Evolutionary conservation across 805 yeast genomes (phyloP).

Genomic region (Starmerella stigmatis): DNA sequence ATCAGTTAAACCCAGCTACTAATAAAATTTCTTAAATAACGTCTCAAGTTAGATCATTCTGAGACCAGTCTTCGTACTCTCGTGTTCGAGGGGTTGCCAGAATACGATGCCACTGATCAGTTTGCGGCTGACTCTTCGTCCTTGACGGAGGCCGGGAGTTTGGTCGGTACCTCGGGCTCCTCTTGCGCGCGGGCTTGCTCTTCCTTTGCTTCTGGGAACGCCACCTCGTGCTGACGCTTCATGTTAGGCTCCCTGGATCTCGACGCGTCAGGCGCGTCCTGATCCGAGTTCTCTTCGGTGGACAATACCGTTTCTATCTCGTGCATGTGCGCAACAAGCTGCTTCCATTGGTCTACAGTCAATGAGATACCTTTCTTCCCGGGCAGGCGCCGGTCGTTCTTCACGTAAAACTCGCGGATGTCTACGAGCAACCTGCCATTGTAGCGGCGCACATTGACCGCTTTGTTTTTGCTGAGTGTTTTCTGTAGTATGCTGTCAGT

Average conservation of each 20-base stretch:
- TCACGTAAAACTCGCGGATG: constrained; percentile 66
- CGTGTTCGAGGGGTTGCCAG: no score
- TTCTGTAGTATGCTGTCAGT: not conserved
- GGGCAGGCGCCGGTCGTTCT: constrained; percentile 58
- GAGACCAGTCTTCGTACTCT: no score
- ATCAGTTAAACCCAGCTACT: no score
- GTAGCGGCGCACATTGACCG: constrained; percentile 63
- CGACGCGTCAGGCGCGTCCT: constrained; percentile 3
- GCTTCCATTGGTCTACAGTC: constrained; percentile 19
- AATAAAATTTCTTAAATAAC: no score
- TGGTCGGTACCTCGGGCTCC: no score
- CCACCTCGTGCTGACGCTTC: not conserved
- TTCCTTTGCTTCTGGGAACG: not conserved
- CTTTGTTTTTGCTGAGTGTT: constrained; percentile 50
- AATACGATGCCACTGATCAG: no score
- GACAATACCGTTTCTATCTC: constrained; percentile 14
- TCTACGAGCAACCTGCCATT: constrained; percentile 61
- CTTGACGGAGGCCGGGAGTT: no score
- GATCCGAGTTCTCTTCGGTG: constrained; percentile 1
- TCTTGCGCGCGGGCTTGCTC: no score
- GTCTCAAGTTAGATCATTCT: no score
- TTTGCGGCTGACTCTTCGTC: no score
- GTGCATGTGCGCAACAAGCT: constrained; percentile 7
- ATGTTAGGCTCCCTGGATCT: not conserved
- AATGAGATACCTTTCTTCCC: constrained; percentile 51